Evolutionary conservation across 768 basidiomycete genomes (phyloP).

Genomic region (Boletus reticuloceps): DNA sequence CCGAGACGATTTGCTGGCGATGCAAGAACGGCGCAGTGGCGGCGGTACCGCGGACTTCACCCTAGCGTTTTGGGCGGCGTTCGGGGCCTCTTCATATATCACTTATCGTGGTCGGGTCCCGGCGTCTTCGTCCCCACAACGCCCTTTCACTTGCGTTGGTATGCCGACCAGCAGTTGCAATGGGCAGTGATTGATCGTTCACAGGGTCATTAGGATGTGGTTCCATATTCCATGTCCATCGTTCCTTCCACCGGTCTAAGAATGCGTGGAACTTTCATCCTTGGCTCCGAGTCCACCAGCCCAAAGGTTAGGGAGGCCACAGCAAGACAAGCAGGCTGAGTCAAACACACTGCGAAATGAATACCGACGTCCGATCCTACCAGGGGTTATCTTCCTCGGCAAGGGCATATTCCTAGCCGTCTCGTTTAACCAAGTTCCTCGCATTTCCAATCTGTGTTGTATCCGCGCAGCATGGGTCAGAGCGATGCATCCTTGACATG

Average conservation of each 20-base stretch:
- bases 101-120: background rate
- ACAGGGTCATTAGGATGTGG: background rate
- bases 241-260: background rate
- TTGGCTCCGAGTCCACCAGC: background rate
- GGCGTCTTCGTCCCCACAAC: background rate
- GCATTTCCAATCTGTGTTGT: background rate
- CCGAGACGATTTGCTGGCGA: background rate
- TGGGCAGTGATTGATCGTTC: background rate
- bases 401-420: background rate
- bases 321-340: background rate
- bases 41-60: background rate
- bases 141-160: background rate
- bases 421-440: background rate
- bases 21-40: background rate
- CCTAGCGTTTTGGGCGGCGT: background rate
- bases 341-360: too few relatives aligned
- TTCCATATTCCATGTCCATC: background rate
- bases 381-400: background rate
- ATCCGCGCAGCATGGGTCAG: slow-evolving; percentile 3
- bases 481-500: slow-evolving; percentile 2
- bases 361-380: background rate
- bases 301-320: background rate
- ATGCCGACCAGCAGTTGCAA: background rate
- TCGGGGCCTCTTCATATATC: background rate
- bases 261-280: background rate